Percentiles rank a stretch among this genome's conserved stretches.
Conservation (phyloP, 2,329 filamentous ascomycete genomes). For the Ceratocystis variospora region DNA sequence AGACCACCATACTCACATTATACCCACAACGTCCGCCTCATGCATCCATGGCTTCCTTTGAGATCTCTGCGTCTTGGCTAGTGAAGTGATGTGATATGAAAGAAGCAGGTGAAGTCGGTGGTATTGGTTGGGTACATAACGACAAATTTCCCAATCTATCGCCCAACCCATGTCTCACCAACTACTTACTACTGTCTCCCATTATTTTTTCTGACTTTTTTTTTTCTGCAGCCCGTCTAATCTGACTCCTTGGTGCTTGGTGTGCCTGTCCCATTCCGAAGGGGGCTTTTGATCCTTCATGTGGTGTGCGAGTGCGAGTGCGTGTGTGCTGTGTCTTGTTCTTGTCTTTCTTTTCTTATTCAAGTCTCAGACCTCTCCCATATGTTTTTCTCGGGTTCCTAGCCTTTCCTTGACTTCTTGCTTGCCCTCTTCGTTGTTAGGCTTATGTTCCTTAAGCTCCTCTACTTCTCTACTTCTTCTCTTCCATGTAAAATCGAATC, state of each 20-base stretch:
- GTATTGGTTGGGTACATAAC: neutral
- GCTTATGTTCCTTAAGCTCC: neutral
- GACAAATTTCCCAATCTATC: neutral
- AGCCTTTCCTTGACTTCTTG: neutral
- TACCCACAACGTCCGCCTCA: neutral
- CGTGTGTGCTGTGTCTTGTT: neutral
- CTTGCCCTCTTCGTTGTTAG: neutral
- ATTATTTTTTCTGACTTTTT: neutral
- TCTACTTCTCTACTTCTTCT: neutral
- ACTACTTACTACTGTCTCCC: too few species aligned
- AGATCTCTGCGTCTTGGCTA: neutral
- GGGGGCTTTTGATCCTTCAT: neutral
- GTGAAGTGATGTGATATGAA: neutral
- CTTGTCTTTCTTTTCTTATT: neutral
- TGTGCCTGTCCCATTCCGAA: neutral
- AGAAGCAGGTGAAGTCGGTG: neutral
- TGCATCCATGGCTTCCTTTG: neutral
- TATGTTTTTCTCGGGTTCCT: neutral
- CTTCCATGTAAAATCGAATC: neutral
- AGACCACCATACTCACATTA: neutral
- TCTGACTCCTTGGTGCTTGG: neutral
- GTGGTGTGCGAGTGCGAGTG: neutral
- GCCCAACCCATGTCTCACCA: neutral
- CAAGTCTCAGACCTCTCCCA: constrained; percentile 4
- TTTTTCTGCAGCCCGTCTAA: neutral